These are phyloP conservation scores for Alternaria angustiovoidea DNA, from an alignment of 2,329 filamentous ascomycete species.

Conservation along the genomic window DNA sequence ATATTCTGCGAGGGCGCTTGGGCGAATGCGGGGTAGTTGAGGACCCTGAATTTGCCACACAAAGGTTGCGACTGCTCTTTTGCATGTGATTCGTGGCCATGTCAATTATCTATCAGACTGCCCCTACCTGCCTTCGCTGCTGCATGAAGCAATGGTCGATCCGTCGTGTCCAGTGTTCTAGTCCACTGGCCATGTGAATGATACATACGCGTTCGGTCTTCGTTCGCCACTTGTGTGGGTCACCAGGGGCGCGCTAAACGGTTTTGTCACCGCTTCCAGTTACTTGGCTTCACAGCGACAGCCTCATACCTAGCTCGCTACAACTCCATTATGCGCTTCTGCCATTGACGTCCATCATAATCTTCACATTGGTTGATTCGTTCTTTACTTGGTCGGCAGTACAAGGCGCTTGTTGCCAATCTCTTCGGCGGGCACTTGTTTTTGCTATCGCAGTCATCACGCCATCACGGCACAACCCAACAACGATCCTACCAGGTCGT, in stretches of 20 bases:
- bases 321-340: neutral
- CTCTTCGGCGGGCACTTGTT: neutral
- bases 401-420: neutral
- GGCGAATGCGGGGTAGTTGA: neutral
- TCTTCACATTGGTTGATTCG: neutral
- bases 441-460: neutral
- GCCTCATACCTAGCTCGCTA: neutral
- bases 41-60: neutral
- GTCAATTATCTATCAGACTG: neutral
- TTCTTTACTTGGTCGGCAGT: neutral
- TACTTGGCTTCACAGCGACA: constrained; percentile 8
- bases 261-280: constrained; percentile 11
- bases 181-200: neutral
- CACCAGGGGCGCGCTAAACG: constrained; percentile 16
- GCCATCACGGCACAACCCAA: neutral
- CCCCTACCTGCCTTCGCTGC: neutral
- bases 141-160: neutral
- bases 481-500: constrained; percentile 7
- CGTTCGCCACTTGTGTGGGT: constrained; percentile 14
- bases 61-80: neutral
- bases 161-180: neutral
- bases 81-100: neutral
- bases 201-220: constrained; percentile 19
- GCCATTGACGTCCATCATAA: neutral
- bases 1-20: neutral